Percentiles rank a stretch among this genome's conserved stretches.
phyloP scores from a whole-genome alignment of 2,329 filamentous ascomycete genomes.

The Penicillium sumatraense region DNA sequence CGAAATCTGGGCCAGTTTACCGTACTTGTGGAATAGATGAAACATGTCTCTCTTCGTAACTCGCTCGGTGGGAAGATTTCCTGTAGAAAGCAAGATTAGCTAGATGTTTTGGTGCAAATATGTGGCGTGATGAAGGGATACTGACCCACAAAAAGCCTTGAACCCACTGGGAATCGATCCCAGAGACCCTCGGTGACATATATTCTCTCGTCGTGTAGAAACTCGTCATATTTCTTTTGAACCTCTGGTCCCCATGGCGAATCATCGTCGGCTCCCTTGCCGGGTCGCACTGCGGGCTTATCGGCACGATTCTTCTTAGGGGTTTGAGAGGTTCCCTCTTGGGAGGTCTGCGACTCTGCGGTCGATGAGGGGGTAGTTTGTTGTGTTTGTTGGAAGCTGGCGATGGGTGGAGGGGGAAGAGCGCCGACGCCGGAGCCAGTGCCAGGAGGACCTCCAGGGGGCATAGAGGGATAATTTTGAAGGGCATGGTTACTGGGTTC shows the following conservation, averaged over 20 bases:
- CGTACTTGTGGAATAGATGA: conserved; percentile 83
- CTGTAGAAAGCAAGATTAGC: conserved; percentile 49
- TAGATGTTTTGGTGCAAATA: not conserved
- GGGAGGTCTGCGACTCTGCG: conserved; percentile 24
- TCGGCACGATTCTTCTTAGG: conserved; percentile 33
- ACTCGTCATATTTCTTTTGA: conserved; percentile 56
- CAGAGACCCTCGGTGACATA: conserved; percentile 58
- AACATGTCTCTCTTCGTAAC: conserved; percentile 94
- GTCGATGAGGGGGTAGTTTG: conserved; percentile 29
- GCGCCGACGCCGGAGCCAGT: conserved; percentile 39
- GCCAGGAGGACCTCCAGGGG: conserved; percentile 40
- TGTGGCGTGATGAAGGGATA: conserved; percentile 12
- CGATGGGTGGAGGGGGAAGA: conserved; percentile 46
- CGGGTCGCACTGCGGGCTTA: conserved; percentile 26
- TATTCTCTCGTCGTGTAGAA: conserved; percentile 55
- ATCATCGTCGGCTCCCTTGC: conserved; percentile 43
- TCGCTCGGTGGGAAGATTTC: conserved; percentile 89
- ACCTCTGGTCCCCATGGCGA: conserved; percentile 54
- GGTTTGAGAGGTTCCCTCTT: conserved; percentile 27
- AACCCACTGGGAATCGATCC: conserved; percentile 56
- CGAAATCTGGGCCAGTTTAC: conserved; percentile 88
- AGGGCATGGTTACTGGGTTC: conserved; percentile 41
- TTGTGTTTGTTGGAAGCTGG: conserved; percentile 50
- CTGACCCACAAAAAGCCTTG: conserved; percentile 55
- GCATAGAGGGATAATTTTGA: conserved; percentile 30